phyloP scores from a whole-genome alignment of 805 yeast genomes.

The Pichia phayaonensis region DNA sequence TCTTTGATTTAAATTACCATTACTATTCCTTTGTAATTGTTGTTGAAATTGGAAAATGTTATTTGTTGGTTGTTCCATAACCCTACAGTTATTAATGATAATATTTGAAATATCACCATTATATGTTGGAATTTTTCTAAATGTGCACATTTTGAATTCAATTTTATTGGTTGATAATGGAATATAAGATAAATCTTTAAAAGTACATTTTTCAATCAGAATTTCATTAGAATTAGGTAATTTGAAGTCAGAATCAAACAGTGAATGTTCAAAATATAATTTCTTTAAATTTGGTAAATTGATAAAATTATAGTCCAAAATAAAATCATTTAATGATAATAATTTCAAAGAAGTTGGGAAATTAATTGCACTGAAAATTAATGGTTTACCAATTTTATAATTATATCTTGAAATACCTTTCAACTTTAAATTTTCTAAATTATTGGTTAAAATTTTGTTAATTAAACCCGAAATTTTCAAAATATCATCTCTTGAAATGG shows the following conservation, averaged over 20 bases:
- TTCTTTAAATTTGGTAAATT: conserved; percentile 20
- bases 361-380: conserved; percentile 23
- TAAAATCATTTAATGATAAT: conserved; percentile 25
- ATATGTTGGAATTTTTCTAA: conserved; percentile 23
- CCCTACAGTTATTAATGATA: conserved; percentile 23
- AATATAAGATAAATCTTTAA: conserved; percentile 22
- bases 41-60: conserved; percentile 21
- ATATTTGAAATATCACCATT: conserved; percentile 24
- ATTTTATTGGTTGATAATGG: conserved; percentile 17
- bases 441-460: conserved; percentile 21
- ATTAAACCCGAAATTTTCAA: conserved; percentile 21
- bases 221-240: conserved; percentile 24
- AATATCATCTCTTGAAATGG: conserved; percentile 25
- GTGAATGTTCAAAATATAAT: conserved; percentile 25
- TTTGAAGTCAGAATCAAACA: conserved; percentile 25
- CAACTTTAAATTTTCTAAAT: conserved; percentile 22
- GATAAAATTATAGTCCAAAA: conserved; percentile 22
- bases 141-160: conserved; percentile 28
- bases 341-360: conserved; percentile 22
- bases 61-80: conserved; percentile 25
- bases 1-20: conserved; percentile 1
- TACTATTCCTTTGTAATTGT: conserved; percentile 13
- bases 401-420: conserved; percentile 27
- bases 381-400: conserved; percentile 25
- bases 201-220: conserved; percentile 26